Percentiles rank a stretch among this genome's conserved stretches.
Conservation (phyloP, 805 yeast genomes). For the Starmera dryadoides region DNA sequence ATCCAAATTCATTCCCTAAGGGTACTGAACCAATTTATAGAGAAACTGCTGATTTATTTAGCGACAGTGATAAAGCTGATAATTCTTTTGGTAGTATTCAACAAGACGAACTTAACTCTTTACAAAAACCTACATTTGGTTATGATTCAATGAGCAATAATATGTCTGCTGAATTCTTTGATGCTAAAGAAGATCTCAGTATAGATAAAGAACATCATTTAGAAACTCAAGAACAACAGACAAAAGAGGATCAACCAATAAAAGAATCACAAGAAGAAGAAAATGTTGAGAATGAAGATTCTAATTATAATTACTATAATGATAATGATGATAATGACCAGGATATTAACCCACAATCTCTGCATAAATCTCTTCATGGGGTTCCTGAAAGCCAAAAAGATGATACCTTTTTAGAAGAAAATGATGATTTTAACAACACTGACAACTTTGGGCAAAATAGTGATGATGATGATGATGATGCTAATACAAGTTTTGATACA, state of each 20-base stretch:
- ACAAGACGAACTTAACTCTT: no score
- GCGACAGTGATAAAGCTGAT: background rate
- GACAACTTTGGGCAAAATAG: background rate
- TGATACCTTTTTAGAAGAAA: background rate
- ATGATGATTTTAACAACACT: background rate
- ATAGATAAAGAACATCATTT: background rate
- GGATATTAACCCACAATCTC: background rate
- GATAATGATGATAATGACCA: background rate
- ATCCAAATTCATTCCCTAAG: background rate
- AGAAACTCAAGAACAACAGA: background rate
- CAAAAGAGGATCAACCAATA: no score
- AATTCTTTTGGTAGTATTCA: no score
- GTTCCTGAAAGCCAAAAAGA: no score
- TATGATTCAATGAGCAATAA: background rate
- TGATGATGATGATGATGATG: constrained; percentile 1
- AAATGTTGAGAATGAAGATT: background rate
- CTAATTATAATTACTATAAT: no score
- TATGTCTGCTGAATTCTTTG: background rate
- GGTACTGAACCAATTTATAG: background rate
- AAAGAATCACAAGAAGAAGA: no score
- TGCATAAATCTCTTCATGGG: background rate
- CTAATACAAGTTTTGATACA: constrained; percentile 7
- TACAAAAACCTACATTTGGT: no score
- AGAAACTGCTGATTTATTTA: background rate
- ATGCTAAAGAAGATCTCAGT: background rate